Conservation (phyloP, 345 rosid genomes). For the Ricinus communis region DNA sequence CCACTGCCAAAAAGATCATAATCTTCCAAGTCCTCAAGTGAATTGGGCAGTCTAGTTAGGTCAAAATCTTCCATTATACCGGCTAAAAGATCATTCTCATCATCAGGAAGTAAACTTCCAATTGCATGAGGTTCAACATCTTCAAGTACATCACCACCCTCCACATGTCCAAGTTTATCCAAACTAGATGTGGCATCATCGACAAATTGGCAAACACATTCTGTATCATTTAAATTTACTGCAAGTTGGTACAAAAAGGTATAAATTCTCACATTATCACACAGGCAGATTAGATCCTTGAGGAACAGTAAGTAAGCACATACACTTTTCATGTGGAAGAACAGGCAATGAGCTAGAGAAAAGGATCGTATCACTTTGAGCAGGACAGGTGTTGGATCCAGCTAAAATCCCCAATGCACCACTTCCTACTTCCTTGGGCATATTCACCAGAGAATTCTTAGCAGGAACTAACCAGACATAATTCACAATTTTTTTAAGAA, state of each 20-base stretch:
- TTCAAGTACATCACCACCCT: slow-evolving; percentile 31
- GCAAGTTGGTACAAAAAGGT: slow-evolving; percentile 27
- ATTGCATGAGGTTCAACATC: slow-evolving; percentile 40
- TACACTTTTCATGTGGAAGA: slow-evolving; percentile 61
- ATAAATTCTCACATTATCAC: slow-evolving; percentile 18
- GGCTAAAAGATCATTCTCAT: slow-evolving; percentile 65
- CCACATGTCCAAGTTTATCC: slow-evolving; percentile 28
- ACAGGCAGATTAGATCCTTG: neutral
- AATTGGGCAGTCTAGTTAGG: slow-evolving; percentile 50
- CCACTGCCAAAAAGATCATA: slow-evolving; percentile 67
- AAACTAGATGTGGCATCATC: slow-evolving; percentile 40
- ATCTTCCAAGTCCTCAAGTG: slow-evolving; percentile 69
- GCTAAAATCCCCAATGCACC: slow-evolving; percentile 39
- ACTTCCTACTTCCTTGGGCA: slow-evolving; percentile 30
- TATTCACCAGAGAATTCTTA: slow-evolving; percentile 31
- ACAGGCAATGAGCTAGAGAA: slow-evolving; percentile 73
- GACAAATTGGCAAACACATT: slow-evolving; percentile 29
- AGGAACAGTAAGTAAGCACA: slow-evolving; percentile 18
- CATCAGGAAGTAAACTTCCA: slow-evolving; percentile 60
- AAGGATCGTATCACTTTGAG: slow-evolving; percentile 53
- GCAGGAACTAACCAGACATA: slow-evolving; percentile 29
- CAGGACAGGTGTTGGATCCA: slow-evolving; percentile 39
- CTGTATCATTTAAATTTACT: slow-evolving; percentile 49
- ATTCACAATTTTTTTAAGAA: slow-evolving; percentile 16
- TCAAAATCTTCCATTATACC: slow-evolving; percentile 73